phyloP scores from a whole-genome alignment of 768 basidiomycete genomes.

The Russula olivacea region DNA sequence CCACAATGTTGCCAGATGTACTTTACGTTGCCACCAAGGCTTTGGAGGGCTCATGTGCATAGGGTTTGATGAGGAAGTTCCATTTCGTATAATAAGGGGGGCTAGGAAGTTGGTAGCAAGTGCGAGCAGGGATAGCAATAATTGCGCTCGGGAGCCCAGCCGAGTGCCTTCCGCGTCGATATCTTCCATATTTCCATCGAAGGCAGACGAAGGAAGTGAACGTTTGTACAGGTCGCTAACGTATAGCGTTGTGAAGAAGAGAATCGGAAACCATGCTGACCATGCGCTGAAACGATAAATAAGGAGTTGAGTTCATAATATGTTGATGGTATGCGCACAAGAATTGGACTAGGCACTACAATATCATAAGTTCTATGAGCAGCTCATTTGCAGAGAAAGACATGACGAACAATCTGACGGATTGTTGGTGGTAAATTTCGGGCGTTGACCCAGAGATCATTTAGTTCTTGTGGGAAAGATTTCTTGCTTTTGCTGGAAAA shows the following conservation, averaged over 20 bases:
- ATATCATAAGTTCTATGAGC: slow-evolving; percentile 1
- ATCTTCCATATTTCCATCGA: slow-evolving; percentile 31
- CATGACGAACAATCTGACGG: slow-evolving; percentile 38
- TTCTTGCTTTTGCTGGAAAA: slow-evolving; percentile 30
- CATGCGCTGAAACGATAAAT: slow-evolving; percentile 47
- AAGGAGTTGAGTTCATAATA: slow-evolving; percentile 2
- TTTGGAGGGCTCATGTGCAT: slow-evolving; percentile 4
- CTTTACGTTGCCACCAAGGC: slow-evolving; percentile 31
- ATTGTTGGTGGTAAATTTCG: slow-evolving; percentile 42
- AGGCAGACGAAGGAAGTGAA: slow-evolving; percentile 31
- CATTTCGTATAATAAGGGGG: slow-evolving; percentile 50
- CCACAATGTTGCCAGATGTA: slow-evolving; percentile 72
- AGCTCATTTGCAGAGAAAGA: neutral
- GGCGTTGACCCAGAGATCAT: slow-evolving; percentile 67
- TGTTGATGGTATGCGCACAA: slow-evolving; percentile 41
- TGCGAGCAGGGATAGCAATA: slow-evolving; percentile 67
- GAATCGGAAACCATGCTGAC: slow-evolving; percentile 88
- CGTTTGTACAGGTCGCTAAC: slow-evolving; percentile 80
- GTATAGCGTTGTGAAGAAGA: slow-evolving; percentile 86
- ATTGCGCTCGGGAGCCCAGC: slow-evolving; percentile 76
- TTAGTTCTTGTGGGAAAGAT: slow-evolving; percentile 42
- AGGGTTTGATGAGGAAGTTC: neutral
- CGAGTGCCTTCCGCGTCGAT: slow-evolving; percentile 67
- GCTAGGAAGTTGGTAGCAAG: slow-evolving; percentile 62
- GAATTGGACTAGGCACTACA: slow-evolving; percentile 71